These are phyloP conservation scores for Dendrothele bispora DNA, from an alignment of 768 basidiomycete genomes.

Conservation along the genomic window DNA sequence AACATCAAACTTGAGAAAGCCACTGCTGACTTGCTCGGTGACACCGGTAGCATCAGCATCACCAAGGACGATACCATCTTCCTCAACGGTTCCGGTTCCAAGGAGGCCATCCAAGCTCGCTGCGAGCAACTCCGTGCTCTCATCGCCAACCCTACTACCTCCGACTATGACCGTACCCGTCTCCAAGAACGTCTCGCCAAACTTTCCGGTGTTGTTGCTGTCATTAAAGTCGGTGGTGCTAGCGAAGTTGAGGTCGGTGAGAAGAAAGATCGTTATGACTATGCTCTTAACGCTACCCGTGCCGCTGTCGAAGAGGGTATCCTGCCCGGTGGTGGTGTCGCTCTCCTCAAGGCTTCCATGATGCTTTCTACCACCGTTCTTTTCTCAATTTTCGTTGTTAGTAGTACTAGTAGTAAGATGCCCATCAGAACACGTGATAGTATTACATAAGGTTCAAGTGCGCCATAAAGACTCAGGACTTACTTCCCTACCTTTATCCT, in stretches of 20 bases:
- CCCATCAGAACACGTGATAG: too few species aligned
- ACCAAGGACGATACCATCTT: slow-evolving; percentile 98
- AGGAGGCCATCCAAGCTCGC: slow-evolving; percentile 85
- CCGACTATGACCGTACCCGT: slow-evolving; percentile 91
- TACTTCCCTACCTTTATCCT: too few species aligned
- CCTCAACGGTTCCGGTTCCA: slow-evolving; percentile 90
- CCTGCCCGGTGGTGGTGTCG: slow-evolving; percentile 94
- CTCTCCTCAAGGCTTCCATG: slow-evolving; percentile 82
- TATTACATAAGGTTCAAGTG: too few species aligned
- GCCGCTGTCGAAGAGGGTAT: slow-evolving; percentile 99
- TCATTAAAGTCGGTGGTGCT: slow-evolving; percentile 95
- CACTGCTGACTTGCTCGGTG: slow-evolving; percentile 84
- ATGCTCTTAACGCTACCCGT: slow-evolving; percentile 95
- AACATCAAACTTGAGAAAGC: slow-evolving; percentile 96
- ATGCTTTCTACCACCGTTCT: slow-evolving; percentile 71
- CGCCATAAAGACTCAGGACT: too few species aligned
- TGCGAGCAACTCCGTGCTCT: slow-evolving; percentile 94
- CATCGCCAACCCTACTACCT: slow-evolving; percentile 78
- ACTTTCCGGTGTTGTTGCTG: slow-evolving; percentile 93
- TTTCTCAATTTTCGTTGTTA: too few species aligned
- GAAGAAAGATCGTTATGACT: slow-evolving; percentile 99
- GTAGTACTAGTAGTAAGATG: too few species aligned
- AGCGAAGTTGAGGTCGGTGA: slow-evolving; percentile 96
- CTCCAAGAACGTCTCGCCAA: slow-evolving; percentile 97
- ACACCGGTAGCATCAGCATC: slow-evolving; percentile 87